Percentiles rank a stretch among this genome's conserved stretches.
phyloP scores from a whole-genome alignment of 306 rosid species.

The Luffa acutangula region DNA sequence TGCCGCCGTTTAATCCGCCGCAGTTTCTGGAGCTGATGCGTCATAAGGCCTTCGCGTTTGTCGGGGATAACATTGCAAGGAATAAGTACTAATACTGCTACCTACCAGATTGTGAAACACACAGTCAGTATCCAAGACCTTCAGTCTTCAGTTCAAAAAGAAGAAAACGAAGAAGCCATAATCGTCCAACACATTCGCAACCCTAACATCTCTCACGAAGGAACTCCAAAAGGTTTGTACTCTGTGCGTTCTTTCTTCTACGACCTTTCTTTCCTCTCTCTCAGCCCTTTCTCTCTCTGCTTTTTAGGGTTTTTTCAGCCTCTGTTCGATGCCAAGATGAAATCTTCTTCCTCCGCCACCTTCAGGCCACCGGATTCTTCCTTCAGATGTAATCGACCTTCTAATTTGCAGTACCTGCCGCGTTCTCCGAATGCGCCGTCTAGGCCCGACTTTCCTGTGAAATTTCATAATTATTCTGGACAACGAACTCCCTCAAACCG shows the following conservation, averaged over 20 bases:
- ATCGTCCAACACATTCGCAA: too few species aligned
- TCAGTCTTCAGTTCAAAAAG: too few species aligned
- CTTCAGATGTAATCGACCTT: neutral
- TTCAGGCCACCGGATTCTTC: conserved; percentile 5
- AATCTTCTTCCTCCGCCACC: neutral
- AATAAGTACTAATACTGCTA: too few species aligned
- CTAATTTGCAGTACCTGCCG: neutral
- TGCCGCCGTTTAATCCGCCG: conserved; percentile 56
- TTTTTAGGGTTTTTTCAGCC: neutral
- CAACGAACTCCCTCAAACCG: neutral
- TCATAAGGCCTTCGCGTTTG: conserved; percentile 71
- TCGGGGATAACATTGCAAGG: conserved; percentile 81
- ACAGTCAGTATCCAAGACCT: too few species aligned
- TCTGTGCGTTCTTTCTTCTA: neutral
- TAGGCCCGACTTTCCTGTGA: neutral
- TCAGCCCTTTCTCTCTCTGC: neutral
- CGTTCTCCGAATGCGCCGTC: neutral
- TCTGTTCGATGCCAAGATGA: neutral
- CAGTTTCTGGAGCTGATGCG: conserved; percentile 53
- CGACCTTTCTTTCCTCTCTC: neutral
- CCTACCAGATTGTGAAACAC: too few species aligned
- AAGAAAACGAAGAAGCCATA: too few species aligned
- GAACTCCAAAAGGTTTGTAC: neutral
- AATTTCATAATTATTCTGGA: neutral
- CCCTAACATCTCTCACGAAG: too few species aligned